Base-by-base conservation (phyloP, 345 rosid genomes). In the Trapa incisa region DNA sequence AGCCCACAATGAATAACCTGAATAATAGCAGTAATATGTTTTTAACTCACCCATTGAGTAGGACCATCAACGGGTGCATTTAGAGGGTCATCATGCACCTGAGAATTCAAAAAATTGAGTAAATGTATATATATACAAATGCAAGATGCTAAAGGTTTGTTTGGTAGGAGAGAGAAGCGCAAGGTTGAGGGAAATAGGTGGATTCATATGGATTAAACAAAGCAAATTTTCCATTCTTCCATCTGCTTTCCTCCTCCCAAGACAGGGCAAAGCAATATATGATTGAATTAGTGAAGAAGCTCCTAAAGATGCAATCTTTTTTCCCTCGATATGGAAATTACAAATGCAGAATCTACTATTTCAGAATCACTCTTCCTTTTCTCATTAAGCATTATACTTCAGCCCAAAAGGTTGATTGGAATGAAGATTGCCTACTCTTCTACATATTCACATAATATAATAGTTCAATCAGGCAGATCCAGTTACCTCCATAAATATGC, bases 1-100 rank as follows among this genome's bases (percentile, higher is more conserved):
- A 5, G 6, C 36, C 63, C 63, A 58, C 14, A 32, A 58, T 11
- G 1, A 35, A 10, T 0, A 63, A 37, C 38, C 29, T 42, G 37
- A 37, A 65, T 38, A 43, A 72, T 4, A 58, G 38, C 37, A 58
- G 3, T n/a, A 13, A 8, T n/a, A 42, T 8, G 67, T 6, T 52
- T 29, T 42, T 61, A 69, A 79, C 97, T 79, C 76, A 94, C 99
- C 99, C 97, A 94, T 70, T 94, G 99, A 57, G 99, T 94, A 66
- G 97, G 99, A 67, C 96, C 99, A 78, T 94, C 97, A 71, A 89
- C 96, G 7, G 97, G 97, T 63, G 99, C 95, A 79, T 73, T 91
- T 72, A 89, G 54, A 80, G 99, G 96, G 80, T 91, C 89, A 75
- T 94, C 89, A 79, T 94, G 99, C 73, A 94, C 99, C 99, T 94